A percentile compares a stretch with the other conserved stretches of the same genome.
phyloP scores from a whole-genome alignment of 106 monocot species.

The Alisma plantagoaquatica region DNA sequence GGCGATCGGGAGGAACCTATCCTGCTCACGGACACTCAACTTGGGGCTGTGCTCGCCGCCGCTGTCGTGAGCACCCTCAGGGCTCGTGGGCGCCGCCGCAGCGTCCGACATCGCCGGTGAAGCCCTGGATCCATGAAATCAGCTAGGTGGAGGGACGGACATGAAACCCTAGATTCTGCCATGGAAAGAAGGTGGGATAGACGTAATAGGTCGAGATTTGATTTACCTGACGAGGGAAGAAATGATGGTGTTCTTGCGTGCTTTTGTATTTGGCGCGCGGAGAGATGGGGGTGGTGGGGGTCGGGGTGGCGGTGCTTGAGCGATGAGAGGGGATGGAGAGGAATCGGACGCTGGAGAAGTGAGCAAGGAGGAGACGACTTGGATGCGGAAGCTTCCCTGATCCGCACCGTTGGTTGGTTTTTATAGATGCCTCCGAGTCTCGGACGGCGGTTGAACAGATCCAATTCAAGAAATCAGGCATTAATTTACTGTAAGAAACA shows the following conservation, averaged over 20 bases:
- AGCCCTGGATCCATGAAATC: no score
- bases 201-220: slow-evolving; percentile 1
- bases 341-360: slow-evolving; percentile 36
- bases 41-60: slow-evolving; percentile 29
- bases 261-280: slow-evolving; percentile 23
- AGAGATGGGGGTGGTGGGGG: neutral
- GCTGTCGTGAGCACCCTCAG: slow-evolving; percentile 23
- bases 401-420: slow-evolving; percentile 35
- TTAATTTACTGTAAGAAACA: no score
- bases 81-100: slow-evolving; percentile 14
- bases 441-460: no score
- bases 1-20: slow-evolving; percentile 32
- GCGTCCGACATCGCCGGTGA: neutral
- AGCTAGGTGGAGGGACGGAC: no score
- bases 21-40: slow-evolving; percentile 31
- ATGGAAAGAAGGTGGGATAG: neutral
- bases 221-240: neutral
- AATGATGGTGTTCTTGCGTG: neutral
- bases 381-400: slow-evolving; percentile 9
- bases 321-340: slow-evolving; percentile 4
- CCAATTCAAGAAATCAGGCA: no score
- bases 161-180: slow-evolving; percentile 11
- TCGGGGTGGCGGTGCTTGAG: no score
- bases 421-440: no score
- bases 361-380: slow-evolving; percentile 34